Evolutionary conservation across 441 rosid species (phyloP), one percentile per base, ranked within the genome.

Genomic region (Iberis amara): DNA sequence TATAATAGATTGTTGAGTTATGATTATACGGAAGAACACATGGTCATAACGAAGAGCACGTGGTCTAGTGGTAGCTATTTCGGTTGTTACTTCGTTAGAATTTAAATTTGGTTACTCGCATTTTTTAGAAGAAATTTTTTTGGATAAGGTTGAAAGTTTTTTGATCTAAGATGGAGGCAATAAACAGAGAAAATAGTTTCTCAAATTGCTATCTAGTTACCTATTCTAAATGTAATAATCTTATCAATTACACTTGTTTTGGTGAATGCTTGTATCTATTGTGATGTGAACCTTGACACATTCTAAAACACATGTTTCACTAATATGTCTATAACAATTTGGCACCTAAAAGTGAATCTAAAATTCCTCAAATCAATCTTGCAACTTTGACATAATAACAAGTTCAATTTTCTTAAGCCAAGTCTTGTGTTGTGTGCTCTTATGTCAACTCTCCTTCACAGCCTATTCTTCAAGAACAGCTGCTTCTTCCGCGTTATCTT

Each of bases 251-350:
- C 21, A 59, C 31, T 52, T 45, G 12, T 35, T 18, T 35, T 32
- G 11, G 41, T 45, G 24, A 14, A 33, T 53, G 96, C 98, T 64
- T 72, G 87, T 64, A 96, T 82, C 60, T 88, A 95, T 26, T 28
- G 71, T 43, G 83, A 66, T 9, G 95, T 88, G 77, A 91, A 88
- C 66, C 83, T 91, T 12, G 77, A 57, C 50, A 79, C 83, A 51
- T 86, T 80, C 55, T 91, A 91, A 39, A 53, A 82, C 4, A 96
- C 96, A 68, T 83, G 91, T 75, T 91, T 86, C 42, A 83, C 98
- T 76, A 91, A 59, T 67, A 91, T 91, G 76, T 88, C 98, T 71
- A 91, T 85, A 48, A 74, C 91, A 0, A 91, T 91, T 73, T 91
- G 98, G 56, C 98, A 91, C 98, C 96, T 91, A 41, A 44, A 30